phyloP scores from a whole-genome alignment of 129 eudicot species.

The Flaveria trinervia region DNA sequence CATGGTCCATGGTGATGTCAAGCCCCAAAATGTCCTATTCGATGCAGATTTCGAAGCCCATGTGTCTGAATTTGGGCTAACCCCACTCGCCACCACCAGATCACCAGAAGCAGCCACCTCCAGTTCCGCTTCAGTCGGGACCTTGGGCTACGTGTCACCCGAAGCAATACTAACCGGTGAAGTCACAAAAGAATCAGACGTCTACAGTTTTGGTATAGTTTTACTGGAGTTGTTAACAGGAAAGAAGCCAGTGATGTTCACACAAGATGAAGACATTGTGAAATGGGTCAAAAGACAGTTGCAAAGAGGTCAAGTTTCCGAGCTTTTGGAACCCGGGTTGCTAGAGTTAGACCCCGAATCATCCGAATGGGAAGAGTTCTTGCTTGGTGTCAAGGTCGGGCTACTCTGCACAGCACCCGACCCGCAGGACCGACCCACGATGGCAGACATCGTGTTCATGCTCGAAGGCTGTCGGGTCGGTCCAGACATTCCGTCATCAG shows the following conservation, averaged over 20 bases:
- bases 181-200: constrained; percentile 67
- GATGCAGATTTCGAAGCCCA: constrained; percentile 98
- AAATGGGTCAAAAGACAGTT: constrained; percentile 88
- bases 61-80: constrained; percentile 77
- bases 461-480: constrained; percentile 96
- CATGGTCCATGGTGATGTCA: constrained; percentile 77
- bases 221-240: constrained; percentile 81
- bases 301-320: constrained; percentile 81
- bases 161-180: constrained; percentile 58
- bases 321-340: constrained; percentile 81
- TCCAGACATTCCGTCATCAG: constrained; percentile 77
- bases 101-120: constrained; percentile 53
- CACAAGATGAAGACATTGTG: constrained; percentile 83
- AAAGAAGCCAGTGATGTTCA: constrained; percentile 84
- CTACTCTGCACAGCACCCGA: constrained; percentile 87
- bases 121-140: constrained; percentile 61
- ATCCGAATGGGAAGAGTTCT: constrained; percentile 96
- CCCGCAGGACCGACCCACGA: constrained; percentile 76
- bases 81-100: constrained; percentile 38
- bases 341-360: constrained; percentile 93
- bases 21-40: constrained; percentile 78
- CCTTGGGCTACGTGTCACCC: constrained; percentile 71
- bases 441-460: constrained; percentile 91
- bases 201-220: constrained; percentile 90
- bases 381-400: constrained; percentile 85